Conservation (phyloP, 1,284 basidiomycete genomes). For the Apiotrichum sp. region DNA sequence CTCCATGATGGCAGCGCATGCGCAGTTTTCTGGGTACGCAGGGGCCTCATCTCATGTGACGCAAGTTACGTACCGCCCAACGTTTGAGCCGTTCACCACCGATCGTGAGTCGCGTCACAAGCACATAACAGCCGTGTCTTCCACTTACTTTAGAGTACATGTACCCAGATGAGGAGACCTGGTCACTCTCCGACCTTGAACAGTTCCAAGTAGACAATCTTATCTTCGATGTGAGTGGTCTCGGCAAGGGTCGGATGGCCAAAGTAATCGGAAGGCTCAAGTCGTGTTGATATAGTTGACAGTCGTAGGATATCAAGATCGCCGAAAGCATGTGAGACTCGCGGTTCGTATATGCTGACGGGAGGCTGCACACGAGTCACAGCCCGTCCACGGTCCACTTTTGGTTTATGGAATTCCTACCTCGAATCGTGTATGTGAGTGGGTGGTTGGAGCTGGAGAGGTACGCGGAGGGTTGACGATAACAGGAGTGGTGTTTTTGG, state of each 20-base stretch:
- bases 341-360: neutral
- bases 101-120: neutral
- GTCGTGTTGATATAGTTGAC: neutral
- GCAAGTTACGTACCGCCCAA: neutral
- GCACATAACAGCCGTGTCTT: neutral
- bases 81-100: constrained; percentile 3
- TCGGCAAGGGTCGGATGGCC: too few species aligned
- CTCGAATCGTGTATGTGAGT: constrained; percentile 12
- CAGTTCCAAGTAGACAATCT: constrained; percentile 18
- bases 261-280: neutral
- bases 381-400: constrained; percentile 6
- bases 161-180: constrained; percentile 12
- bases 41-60: neutral
- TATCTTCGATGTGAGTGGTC: constrained; percentile 10
- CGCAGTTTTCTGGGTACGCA: too few species aligned
- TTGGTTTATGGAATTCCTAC: constrained; percentile 15
- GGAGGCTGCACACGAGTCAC: constrained; percentile 10
- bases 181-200: constrained; percentile 11
- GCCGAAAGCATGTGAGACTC: constrained; percentile 15
- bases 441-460: rapidly evolving
- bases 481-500: constrained; percentile 22
- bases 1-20: too few species aligned
- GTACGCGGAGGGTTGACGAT: neutral
- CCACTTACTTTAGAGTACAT: constrained; percentile 13
- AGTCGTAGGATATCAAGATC: constrained; percentile 15